Conservation (phyloP, 2,329 filamentous ascomycete genomes). For the Colletotrichum lupini region DNA sequence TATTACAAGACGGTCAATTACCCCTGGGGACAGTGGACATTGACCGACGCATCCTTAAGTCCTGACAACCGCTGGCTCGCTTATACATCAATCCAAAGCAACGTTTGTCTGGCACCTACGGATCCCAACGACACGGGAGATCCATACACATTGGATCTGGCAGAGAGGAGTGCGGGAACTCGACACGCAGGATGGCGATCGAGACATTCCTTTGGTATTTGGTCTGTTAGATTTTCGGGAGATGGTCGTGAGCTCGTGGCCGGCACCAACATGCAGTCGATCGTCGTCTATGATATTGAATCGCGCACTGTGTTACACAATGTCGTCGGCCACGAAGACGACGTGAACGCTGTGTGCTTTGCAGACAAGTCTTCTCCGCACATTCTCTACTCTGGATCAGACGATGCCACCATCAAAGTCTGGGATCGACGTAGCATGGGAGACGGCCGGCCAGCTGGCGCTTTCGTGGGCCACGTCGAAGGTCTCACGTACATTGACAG, state of each 20-base stretch:
- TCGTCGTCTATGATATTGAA: slow-evolving; percentile 95
- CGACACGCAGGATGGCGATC: slow-evolving; percentile 41
- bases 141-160: slow-evolving; percentile 82
- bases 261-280: slow-evolving; percentile 81
- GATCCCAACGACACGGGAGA: slow-evolving; percentile 85
- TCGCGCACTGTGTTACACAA: slow-evolving; percentile 78
- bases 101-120: slow-evolving; percentile 87
- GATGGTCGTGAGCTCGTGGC: slow-evolving; percentile 92
- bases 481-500: slow-evolving; percentile 77
- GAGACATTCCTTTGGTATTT: slow-evolving; percentile 71
- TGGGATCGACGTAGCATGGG: slow-evolving; percentile 96
- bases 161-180: slow-evolving; percentile 51
- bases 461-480: slow-evolving; percentile 74
- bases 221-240: slow-evolving; percentile 91
- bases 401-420: slow-evolving; percentile 93
- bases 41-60: slow-evolving; percentile 91
- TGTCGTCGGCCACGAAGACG: slow-evolving; percentile 82
- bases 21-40: slow-evolving; percentile 91
- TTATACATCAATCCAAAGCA: slow-evolving; percentile 87
- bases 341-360: slow-evolving; percentile 97
- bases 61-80: slow-evolving; percentile 93
- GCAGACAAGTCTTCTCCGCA: slow-evolving; percentile 90
- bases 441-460: slow-evolving; percentile 77
- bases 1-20: slow-evolving; percentile 93
- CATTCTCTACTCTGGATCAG: slow-evolving; percentile 94